Conservation (phyloP, 2,329 filamentous ascomycete genomes). For the Apiospora arundinis region DNA sequence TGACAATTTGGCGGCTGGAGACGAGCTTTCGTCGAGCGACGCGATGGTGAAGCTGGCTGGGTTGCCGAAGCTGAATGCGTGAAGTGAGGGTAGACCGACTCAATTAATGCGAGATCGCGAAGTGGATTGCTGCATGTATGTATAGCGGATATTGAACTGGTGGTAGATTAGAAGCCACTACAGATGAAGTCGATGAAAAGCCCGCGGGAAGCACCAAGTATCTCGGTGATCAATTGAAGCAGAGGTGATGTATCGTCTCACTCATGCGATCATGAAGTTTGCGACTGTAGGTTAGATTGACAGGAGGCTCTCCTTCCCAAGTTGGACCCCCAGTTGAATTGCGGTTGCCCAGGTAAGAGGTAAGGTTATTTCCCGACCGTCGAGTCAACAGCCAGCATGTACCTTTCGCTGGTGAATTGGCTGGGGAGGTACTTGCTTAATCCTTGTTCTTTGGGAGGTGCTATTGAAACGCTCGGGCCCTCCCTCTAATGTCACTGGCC, state of each 20-base stretch:
- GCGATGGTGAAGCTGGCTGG: slow-evolving; percentile 9
- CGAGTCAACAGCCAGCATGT: not conserved
- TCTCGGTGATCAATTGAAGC: slow-evolving; percentile 5
- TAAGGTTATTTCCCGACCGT: slow-evolving; percentile 13
- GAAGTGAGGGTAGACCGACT: not conserved
- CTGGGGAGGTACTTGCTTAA: not conserved
- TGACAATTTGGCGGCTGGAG: slow-evolving; percentile 55
- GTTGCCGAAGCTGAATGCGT: not conserved
- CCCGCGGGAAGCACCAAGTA: not conserved
- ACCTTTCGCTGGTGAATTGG: not conserved
- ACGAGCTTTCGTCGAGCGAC: slow-evolving; percentile 17
- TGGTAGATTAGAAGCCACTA: not conserved
- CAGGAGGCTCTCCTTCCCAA: slow-evolving; percentile 15
- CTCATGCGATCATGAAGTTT: slow-evolving; percentile 17
- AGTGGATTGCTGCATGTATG: not conserved
- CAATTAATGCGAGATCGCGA: slow-evolving; percentile 1
- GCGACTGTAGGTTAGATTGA: slow-evolving; percentile 10
- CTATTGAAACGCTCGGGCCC: slow-evolving; percentile 16
- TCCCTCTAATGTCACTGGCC: slow-evolving; percentile 5
- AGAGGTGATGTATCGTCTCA: slow-evolving; percentile 7
- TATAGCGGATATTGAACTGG: not conserved
- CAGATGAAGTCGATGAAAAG: not conserved
- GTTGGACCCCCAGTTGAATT: slow-evolving; percentile 12
- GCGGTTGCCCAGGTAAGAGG: slow-evolving; percentile 4
- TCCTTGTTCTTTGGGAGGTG: slow-evolving; percentile 2